Evolutionary conservation across 192 early-diverging fungal genomes (phyloP).

Genomic region (Fimicolochytrium jonesii): DNA sequence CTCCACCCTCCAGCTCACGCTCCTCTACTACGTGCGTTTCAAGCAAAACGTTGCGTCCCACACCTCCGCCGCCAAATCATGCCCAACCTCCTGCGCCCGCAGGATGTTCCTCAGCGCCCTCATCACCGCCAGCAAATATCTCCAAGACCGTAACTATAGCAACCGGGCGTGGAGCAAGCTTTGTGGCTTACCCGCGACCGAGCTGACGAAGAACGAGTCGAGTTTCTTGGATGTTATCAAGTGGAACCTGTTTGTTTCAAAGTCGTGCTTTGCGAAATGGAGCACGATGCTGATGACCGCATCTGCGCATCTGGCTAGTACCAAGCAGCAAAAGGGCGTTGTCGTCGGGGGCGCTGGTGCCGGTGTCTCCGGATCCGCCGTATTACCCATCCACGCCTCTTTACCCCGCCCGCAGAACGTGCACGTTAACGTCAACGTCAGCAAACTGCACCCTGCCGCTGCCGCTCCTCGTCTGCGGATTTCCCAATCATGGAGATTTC

Average conservation of each 20-base stretch:
- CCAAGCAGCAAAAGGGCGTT: too few species aligned
- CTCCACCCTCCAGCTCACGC: conserved; percentile 71
- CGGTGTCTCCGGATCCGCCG: too few species aligned
- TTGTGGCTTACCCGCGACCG: conserved; percentile 63
- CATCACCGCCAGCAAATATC: conserved; percentile 63
- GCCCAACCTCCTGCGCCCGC: conserved; percentile 59
- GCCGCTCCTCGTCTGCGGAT: too few species aligned
- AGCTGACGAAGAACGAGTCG: conserved; percentile 81
- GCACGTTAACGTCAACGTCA: too few species aligned
- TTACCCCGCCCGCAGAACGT: too few species aligned
- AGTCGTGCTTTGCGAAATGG: conserved; percentile 59
- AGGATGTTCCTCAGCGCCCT: conserved; percentile 62
- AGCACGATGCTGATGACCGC: conserved; percentile 27
- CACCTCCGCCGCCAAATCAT: conserved; percentile 29
- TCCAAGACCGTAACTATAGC: conserved; percentile 65
- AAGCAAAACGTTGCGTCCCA: conserved; percentile 1
- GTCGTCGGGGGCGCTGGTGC: too few species aligned
- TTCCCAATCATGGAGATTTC: too few species aligned
- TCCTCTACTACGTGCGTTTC: conserved; percentile 67
- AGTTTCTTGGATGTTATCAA: conserved; percentile 74
- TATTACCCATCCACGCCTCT: too few species aligned
- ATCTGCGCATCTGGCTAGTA: not conserved
- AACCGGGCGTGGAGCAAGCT: conserved; percentile 74
- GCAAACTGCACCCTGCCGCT: too few species aligned
- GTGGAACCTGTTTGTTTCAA: conserved; percentile 67